A percentile compares a stretch with the other conserved stretches of the same genome.
Evolutionary conservation across 2,329 filamentous ascomycete genomes (phyloP).

Genomic region (Penicillium sp.): DNA sequence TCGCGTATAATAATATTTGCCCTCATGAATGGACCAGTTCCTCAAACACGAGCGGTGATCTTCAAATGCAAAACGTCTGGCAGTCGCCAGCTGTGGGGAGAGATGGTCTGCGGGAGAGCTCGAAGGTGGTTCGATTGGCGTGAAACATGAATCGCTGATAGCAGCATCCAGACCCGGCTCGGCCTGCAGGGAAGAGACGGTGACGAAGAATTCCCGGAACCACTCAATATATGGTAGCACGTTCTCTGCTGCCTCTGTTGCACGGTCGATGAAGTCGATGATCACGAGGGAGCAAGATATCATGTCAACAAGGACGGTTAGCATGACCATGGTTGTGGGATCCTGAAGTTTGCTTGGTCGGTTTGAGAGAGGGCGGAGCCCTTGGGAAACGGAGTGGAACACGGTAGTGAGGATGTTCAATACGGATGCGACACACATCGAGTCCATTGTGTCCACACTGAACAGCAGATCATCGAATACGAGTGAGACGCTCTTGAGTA

Average conservation of each 20-base stretch:
- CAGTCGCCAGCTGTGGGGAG: conserved; percentile 10
- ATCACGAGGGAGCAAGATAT: conserved; percentile 37
- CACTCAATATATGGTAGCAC: conserved; percentile 32
- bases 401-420: conserved; percentile 34
- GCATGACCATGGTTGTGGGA: conserved; percentile 33
- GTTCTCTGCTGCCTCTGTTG: conserved; percentile 20
- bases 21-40: conserved; percentile 44
- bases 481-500: conserved; percentile 44
- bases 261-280: conserved; percentile 44
- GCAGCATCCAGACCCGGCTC: neutral
- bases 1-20: conserved; percentile 42
- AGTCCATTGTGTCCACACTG: conserved; percentile 41
- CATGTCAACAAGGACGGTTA: conserved; percentile 37
- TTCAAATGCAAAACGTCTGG: conserved; percentile 31
- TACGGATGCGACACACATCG: conserved; percentile 32
- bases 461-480: conserved; percentile 43
- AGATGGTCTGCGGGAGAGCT: conserved; percentile 14
- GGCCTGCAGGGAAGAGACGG: conserved; percentile 7
- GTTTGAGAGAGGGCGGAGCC: conserved; percentile 33
- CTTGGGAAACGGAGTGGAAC: conserved; percentile 34
- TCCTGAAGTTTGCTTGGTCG: conserved; percentile 33
- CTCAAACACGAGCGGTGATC: conserved; percentile 42
- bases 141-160: conserved; percentile 3
- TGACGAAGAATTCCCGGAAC: conserved; percentile 34
- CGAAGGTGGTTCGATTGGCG: conserved; percentile 1